A percentile compares a stretch with the other conserved stretches of the same genome.
These are phyloP conservation scores for Lactarius hatsudake DNA, from an alignment of 768 basidiomycete species.

Conservation along the genomic window DNA sequence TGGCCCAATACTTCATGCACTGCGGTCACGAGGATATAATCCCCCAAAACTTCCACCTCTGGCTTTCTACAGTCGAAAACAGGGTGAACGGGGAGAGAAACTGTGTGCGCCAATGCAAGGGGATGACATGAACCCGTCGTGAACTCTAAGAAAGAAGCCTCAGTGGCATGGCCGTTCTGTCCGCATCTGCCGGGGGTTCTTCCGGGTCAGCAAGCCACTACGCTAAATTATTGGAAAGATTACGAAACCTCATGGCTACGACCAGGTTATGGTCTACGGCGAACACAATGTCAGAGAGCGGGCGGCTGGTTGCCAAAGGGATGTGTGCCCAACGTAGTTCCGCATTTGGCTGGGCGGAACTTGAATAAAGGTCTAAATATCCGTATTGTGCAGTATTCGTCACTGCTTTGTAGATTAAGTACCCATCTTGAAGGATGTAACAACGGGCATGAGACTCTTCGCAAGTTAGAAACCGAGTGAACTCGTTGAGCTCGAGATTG, in stretches of 20 bases:
- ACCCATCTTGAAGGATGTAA: background rate
- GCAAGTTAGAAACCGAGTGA: background rate
- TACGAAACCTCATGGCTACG: slow-evolving; percentile 9
- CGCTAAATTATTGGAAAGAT: background rate
- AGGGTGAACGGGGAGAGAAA: slow-evolving; percentile 3
- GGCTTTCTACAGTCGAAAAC: slow-evolving; percentile 10
- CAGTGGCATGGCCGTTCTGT: background rate
- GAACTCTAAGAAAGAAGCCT: slow-evolving; percentile 11
- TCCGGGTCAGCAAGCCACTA: background rate
- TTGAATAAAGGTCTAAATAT: slow-evolving; percentile 13
- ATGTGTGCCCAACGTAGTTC: slow-evolving; percentile 7
- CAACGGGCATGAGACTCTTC: background rate
- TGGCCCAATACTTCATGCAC: background rate
- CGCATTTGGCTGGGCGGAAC: background rate
- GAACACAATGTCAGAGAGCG: background rate
- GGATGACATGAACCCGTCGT: slow-evolving; percentile 13
- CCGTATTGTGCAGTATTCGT: background rate
- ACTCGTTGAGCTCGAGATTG: background rate
- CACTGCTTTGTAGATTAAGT: slow-evolving; percentile 5
- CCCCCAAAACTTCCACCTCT: slow-evolving; percentile 10
- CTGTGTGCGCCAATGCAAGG: slow-evolving; percentile 1
- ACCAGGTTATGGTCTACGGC: slow-evolving; percentile 18
- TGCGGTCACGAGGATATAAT: slow-evolving; percentile 12
- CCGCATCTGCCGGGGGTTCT: background rate
- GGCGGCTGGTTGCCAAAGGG: background rate